Evolutionary conservation across 768 basidiomycete species (phyloP), one percentile per base, ranked within the genome.

Genomic region (Agrocybe pediades): DNA sequence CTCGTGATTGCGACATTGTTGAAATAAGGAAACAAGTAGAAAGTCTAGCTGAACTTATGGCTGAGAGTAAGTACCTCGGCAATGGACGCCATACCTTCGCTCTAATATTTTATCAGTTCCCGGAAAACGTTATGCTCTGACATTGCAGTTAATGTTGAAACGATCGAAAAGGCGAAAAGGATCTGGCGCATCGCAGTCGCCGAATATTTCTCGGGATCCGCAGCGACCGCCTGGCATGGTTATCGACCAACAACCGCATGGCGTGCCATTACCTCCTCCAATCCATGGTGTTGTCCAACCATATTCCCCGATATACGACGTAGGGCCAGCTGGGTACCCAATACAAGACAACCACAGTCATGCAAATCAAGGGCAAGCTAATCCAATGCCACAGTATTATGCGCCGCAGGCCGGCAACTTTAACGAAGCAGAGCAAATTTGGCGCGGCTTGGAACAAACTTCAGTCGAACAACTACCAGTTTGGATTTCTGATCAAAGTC

Each of bases 91-190:
- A 15, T 45, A 45, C 23, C 3, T 21, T 47, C 16, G 9, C 25
- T 11, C 49, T 41, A 43, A 47, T 42, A n/a, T 19, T 21, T 33
- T 23, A 47, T 5, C 63, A 95, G 94, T 95, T 54, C 94, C 95
- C 20, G 95, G 93, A 11, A 92, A 92, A 64, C 86, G 95, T 49
- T 98, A 97, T 61, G 95, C 95, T 8, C 70, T 93, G 30, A 95
- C 93, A 4, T 76, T 98, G 17, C 90, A 92, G 58, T 73, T 95
- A 39, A 96, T 96, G 88, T 68, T 97, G 49, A 92, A 92, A 70
- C 78, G 87, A 53, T 82, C 83, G 27, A 80, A 82, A 68, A 87
- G 83, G 54, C 80, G 88, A 53, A 83, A 74, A 51, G 63, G 76
- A 11, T 84, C 85, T 26, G n/a, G n/a, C n/a, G 67, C 72, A 16